Conservation (phyloP, 2,329 filamentous ascomycete genomes). For the Venturia nashicola region DNA sequence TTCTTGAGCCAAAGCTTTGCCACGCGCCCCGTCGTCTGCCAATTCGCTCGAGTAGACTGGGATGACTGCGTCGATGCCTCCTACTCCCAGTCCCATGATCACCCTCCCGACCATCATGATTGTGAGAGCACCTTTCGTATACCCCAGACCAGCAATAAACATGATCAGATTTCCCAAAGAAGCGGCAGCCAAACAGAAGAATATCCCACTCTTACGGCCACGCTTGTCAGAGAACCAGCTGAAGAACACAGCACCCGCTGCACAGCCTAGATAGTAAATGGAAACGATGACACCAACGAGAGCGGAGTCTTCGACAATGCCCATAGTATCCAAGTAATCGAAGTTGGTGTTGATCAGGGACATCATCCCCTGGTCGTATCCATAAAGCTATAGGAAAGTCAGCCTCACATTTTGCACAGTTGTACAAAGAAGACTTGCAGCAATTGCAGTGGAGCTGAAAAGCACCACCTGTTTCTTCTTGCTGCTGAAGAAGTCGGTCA, state of each 20-base stretch:
- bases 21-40: conserved; percentile 42
- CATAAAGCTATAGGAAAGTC: conserved; percentile 1
- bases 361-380: conserved; percentile 34
- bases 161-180: conserved; percentile 47
- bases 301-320: conserved; percentile 35
- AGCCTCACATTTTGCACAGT: conserved; percentile 13
- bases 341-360: conserved; percentile 42
- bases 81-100: conserved; percentile 45
- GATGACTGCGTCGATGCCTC: conserved; percentile 48
- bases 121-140: conserved; percentile 27
- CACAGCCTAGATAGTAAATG: conserved; percentile 51
- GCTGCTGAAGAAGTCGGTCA: conserved; percentile 11
- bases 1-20: conserved; percentile 47
- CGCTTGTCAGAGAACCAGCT: conserved; percentile 41
- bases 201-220: conserved; percentile 44
- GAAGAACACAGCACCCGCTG: conserved; percentile 44
- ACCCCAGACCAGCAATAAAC: conserved; percentile 43
- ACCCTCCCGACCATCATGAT: conserved; percentile 40
- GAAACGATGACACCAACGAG: conserved; percentile 48
- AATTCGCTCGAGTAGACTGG: conserved; percentile 48
- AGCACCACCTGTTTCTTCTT: conserved; percentile 38
- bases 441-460: conserved; percentile 41
- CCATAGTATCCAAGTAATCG: conserved; percentile 46
- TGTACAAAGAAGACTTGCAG: conserved; percentile 36
- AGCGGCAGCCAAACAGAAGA: conserved; percentile 40